Evolutionary conservation across 306 rosid species (phyloP).

Genomic region (Pyrus pyrifolia): DNA sequence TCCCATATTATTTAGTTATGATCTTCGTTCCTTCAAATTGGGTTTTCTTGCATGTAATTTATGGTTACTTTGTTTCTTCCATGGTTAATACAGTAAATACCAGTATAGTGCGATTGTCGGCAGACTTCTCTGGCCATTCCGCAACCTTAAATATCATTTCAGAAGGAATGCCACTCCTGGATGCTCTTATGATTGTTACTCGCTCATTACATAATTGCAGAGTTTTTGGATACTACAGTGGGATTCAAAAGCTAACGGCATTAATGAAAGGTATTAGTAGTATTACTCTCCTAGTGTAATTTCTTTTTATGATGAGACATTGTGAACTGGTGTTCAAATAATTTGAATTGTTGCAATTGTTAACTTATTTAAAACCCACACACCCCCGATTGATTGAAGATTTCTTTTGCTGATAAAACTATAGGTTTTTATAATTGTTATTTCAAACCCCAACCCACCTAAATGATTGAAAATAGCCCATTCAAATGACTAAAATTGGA

Average conservation of each 20-base stretch:
- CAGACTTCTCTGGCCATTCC: constrained; percentile 58
- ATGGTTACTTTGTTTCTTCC: constrained; percentile 17
- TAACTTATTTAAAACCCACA: too few relatives aligned
- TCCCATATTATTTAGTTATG: neutral
- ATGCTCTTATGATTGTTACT: constrained; percentile 59
- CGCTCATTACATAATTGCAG: constrained; percentile 87
- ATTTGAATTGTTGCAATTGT: neutral
- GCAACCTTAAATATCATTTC: constrained; percentile 51
- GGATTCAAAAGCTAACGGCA: constrained; percentile 83
- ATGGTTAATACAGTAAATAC: constrained; percentile 52
- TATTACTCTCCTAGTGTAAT: neutral
- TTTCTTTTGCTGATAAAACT: too few relatives aligned
- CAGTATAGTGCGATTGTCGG: constrained; percentile 38
- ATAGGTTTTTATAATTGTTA: too few relatives aligned
- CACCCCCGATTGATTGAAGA: too few relatives aligned
- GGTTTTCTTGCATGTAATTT: constrained; percentile 15
- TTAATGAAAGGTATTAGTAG: constrained; percentile 75
- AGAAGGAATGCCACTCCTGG: constrained; percentile 73
- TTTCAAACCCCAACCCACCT: neutral
- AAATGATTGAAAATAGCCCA: neutral
- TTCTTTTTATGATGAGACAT: neutral
- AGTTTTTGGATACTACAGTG: constrained; percentile 85
- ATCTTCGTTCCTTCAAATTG: neutral
- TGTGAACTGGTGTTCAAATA: neutral
- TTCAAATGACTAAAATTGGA: neutral